Percentiles rank a stretch among this genome's conserved stretches.
phyloP scores from a whole-genome alignment of 768 basidiomycete species.

The Boletus tomentosulus region DNA sequence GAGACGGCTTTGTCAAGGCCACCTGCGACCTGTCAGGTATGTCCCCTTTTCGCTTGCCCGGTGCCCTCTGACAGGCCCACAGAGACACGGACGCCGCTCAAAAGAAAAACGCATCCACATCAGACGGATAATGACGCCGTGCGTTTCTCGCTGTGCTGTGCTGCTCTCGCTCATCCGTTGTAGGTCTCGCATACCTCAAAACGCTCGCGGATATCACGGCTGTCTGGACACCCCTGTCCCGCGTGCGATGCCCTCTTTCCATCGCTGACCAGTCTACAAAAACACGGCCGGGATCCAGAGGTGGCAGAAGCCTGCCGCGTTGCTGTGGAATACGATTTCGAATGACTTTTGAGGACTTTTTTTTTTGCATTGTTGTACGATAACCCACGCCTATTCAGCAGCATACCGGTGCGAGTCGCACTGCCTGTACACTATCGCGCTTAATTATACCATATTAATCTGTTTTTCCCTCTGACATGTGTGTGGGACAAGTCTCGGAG shows the following conservation, averaged over 20 bases:
- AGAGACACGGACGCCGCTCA: constrained; percentile 37
- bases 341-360: constrained; percentile 31
- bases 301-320: constrained; percentile 67
- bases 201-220: constrained; percentile 45
- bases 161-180: constrained; percentile 11
- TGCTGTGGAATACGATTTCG: constrained; percentile 73
- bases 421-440: constrained; percentile 25
- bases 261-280: constrained; percentile 53
- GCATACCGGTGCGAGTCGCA: not conserved
- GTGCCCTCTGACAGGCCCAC: constrained; percentile 3
- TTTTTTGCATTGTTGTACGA: constrained; percentile 25
- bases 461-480: constrained; percentile 1
- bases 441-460: constrained; percentile 37
- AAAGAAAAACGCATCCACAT: constrained; percentile 41
- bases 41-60: constrained; percentile 13
- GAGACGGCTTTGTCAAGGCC: constrained; percentile 51
- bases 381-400: constrained; percentile 26
- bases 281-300: constrained; percentile 51
- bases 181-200: constrained; percentile 54
- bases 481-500: not conserved
- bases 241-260: constrained; percentile 70
- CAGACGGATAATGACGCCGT: constrained; percentile 40
- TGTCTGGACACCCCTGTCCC: constrained; percentile 61
- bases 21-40: constrained; percentile 40
- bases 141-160: constrained; percentile 16